Conservation (phyloP, 257 asterid genomes). For the Rhazya stricta region DNA sequence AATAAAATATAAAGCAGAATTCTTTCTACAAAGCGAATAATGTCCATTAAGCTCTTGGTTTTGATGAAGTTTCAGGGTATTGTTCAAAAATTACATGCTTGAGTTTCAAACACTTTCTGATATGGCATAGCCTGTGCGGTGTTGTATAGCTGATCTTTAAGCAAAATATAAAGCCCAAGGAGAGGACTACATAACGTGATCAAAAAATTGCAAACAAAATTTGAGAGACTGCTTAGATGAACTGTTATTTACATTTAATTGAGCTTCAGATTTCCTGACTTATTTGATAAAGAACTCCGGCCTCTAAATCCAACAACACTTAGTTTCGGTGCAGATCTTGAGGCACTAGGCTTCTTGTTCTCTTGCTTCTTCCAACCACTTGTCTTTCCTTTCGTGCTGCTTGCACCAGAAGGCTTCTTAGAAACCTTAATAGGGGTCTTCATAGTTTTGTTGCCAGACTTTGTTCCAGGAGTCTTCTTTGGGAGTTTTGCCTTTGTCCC, state of each 20-base stretch:
- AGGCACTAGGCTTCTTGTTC: constrained; percentile 26
- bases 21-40: neutral
- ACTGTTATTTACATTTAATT: neutral
- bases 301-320: constrained; percentile 95
- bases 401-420: constrained; percentile 36
- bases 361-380: constrained; percentile 24
- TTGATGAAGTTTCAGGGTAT: neutral
- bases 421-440: constrained; percentile 33
- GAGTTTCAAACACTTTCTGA: neutral
- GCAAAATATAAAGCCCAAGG: neutral
- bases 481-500: constrained; percentile 30
- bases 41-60: neutral
- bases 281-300: constrained; percentile 40
- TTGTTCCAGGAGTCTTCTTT: constrained; percentile 36
- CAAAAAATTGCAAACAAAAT: neutral
- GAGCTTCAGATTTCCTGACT: constrained; percentile 26
- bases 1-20: constrained; percentile 1
- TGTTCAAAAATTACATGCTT: neutral
- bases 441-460: constrained; percentile 39
- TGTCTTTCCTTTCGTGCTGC: constrained; percentile 28
- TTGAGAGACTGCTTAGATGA: neutral
- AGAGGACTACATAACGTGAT: neutral
- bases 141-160: neutral
- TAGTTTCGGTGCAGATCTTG: constrained; percentile 48
- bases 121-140: neutral